phyloP scores from a whole-genome alignment of 2,329 filamentous ascomycete species.

The Talaromyces piceae region DNA sequence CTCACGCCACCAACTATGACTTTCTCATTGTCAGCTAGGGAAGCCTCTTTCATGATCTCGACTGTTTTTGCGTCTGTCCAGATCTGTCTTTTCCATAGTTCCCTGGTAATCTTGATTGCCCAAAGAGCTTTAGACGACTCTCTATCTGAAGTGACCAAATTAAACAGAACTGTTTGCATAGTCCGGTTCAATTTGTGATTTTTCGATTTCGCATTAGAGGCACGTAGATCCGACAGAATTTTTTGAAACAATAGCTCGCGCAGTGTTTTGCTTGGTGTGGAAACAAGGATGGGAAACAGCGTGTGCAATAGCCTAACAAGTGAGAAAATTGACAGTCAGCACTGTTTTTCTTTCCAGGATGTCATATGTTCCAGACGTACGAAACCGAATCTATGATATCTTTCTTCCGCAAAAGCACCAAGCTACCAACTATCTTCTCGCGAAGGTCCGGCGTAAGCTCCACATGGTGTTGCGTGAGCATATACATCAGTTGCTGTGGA shows the following conservation, averaged over 20 bases:
- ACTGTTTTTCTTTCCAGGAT: background rate
- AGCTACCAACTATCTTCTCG: slow-evolving; percentile 87
- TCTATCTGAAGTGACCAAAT: slow-evolving; percentile 78
- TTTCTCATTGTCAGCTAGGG: slow-evolving; percentile 84
- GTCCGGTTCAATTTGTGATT: slow-evolving; percentile 92
- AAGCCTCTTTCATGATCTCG: slow-evolving; percentile 96
- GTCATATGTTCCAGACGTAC: slow-evolving; percentile 25
- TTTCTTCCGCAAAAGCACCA: slow-evolving; percentile 83
- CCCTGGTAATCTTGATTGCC: slow-evolving; percentile 91
- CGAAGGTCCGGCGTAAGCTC: slow-evolving; percentile 75
- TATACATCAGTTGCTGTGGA: slow-evolving; percentile 69
- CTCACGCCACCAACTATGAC: slow-evolving; percentile 78
- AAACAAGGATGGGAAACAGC: slow-evolving; percentile 86
- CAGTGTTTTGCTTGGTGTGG: slow-evolving; percentile 86
- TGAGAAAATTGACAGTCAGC: background rate
- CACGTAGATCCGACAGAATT: slow-evolving; percentile 82
- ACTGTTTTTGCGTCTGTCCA: slow-evolving; percentile 94
- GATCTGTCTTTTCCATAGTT: slow-evolving; percentile 92
- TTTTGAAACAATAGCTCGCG: slow-evolving; percentile 79
- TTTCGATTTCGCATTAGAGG: slow-evolving; percentile 75
- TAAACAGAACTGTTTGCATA: slow-evolving; percentile 88
- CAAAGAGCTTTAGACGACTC: slow-evolving; percentile 81
- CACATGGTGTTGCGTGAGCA: slow-evolving; percentile 75
- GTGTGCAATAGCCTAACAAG: slow-evolving; percentile 69
- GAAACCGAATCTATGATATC: slow-evolving; percentile 80